Conservation (phyloP, 1,284 basidiomycete species). For the Sutorius eximius region DNA sequence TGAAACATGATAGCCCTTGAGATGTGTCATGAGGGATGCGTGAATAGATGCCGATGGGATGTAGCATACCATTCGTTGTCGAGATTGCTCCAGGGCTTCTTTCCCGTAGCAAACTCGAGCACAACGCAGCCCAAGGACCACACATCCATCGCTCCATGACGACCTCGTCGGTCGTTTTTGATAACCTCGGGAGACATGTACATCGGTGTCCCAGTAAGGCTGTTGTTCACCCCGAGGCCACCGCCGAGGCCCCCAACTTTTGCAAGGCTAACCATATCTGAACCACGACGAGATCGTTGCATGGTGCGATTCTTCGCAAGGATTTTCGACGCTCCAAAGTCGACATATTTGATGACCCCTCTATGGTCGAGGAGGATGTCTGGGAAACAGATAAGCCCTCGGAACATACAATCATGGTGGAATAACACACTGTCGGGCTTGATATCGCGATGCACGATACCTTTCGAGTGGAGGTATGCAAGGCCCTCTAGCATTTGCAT, state of each 20-base stretch:
- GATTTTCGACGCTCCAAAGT: constrained; percentile 98
- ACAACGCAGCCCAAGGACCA: constrained; percentile 98
- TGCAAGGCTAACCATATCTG: constrained; percentile 36
- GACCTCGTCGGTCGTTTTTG: constrained; percentile 84
- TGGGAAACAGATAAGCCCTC: constrained; percentile 36
- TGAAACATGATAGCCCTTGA: constrained; percentile 97
- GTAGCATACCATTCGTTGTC: constrained; percentile 93
- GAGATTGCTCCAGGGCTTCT: constrained; percentile 97
- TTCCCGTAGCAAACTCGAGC: constrained; percentile 93
- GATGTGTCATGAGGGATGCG: constrained; percentile 8
- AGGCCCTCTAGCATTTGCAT: constrained; percentile 97
- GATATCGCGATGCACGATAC: constrained; percentile 95
- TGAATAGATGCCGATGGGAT: neutral
- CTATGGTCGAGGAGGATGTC: constrained; percentile 94
- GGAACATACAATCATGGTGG: constrained; percentile 3
- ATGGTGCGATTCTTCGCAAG: constrained; percentile 91
- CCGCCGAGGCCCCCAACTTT: constrained; percentile 37
- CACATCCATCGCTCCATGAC: constrained; percentile 97
- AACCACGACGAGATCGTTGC: constrained; percentile 65
- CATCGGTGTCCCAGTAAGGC: constrained; percentile 97
- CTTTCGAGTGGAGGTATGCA: constrained; percentile 89
- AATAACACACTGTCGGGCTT: constrained; percentile 93
- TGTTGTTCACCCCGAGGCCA: constrained; percentile 61
- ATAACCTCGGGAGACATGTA: constrained; percentile 99
- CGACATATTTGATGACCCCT: constrained; percentile 96